Percentiles rank a stretch among this genome's conserved stretches.
Conservation (phyloP, 495 filamentous ascomycete species). For the Hypoxylon intermedium region DNA sequence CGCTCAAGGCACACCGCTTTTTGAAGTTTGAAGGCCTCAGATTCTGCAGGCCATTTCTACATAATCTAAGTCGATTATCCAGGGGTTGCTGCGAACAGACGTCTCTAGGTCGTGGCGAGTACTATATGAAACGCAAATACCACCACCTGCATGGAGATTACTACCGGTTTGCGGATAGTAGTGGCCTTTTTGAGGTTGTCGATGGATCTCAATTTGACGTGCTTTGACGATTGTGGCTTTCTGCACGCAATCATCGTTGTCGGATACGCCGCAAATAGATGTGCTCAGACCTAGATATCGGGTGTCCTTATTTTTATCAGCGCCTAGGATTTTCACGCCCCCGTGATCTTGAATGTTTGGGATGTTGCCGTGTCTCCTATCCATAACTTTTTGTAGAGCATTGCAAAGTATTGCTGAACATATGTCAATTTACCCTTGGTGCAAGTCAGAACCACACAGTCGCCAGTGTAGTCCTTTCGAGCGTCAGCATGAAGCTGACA, state of each 20-base stretch:
- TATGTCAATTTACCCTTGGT: not conserved
- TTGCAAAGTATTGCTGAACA: not conserved
- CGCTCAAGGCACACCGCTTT: slow-evolving; percentile 21
- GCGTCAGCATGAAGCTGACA: no score
- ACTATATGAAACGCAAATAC: slow-evolving; percentile 32
- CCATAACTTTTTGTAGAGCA: not conserved
- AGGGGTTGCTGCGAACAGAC: slow-evolving; percentile 37
- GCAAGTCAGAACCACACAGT: not conserved
- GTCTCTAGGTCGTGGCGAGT: slow-evolving; percentile 29
- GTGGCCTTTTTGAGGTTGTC: slow-evolving; percentile 16
- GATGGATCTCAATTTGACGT: slow-evolving; percentile 10
- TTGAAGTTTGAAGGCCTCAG: slow-evolving; percentile 5
- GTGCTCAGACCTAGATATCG: slow-evolving; percentile 25
- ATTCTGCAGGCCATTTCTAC: slow-evolving; percentile 25
- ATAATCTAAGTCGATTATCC: slow-evolving; percentile 24
- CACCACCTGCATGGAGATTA: slow-evolving; percentile 24
- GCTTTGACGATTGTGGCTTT: slow-evolving; percentile 4
- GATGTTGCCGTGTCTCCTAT: not conserved
- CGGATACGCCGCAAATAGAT: slow-evolving; percentile 4
- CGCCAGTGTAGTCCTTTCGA: no score
- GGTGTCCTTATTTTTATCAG: slow-evolving; percentile 8
- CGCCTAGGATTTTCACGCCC: slow-evolving; percentile 4
- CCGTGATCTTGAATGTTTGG: slow-evolving; percentile 6
- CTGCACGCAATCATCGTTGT: not conserved
- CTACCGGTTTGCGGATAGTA: slow-evolving; percentile 3